Evolutionary conservation across 2,329 filamentous ascomycete species (phyloP).

Genomic region (Aspergillus pseudonomiae): DNA sequence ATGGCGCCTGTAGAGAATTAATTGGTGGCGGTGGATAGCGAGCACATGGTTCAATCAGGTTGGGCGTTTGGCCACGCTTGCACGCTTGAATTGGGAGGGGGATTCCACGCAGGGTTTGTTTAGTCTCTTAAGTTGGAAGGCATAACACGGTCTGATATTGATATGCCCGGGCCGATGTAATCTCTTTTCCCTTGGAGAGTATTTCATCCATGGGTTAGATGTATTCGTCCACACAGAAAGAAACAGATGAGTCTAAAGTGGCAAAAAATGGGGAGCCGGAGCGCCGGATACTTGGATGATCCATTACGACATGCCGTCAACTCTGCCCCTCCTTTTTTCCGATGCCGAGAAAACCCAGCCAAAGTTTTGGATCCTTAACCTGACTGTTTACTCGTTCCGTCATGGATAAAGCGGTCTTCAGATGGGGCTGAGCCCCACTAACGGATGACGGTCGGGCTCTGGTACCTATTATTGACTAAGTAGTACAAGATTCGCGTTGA

Average conservation of each 20-base stretch:
- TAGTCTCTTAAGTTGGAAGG: neutral
- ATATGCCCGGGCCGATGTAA: neutral
- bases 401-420: neutral
- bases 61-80: neutral
- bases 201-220: neutral
- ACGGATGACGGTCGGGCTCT: conserved; percentile 2
- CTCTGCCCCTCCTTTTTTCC: conserved; percentile 14
- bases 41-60: conserved; percentile 5
- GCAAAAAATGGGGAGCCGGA: neutral
- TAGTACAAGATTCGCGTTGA: neutral
- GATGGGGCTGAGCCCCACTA: conserved; percentile 1
- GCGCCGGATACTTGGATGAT: conserved; percentile 10
- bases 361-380: conserved; percentile 8
- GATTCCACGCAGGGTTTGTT: neutral
- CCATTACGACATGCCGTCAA: conserved; percentile 6
- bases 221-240: neutral
- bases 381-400: neutral
- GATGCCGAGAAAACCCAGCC: conserved; percentile 10
- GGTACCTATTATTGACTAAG: neutral
- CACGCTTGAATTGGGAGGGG: neutral
- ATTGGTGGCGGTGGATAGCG: conserved; percentile 1
- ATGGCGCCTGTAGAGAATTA: conserved; percentile 2
- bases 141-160: neutral
- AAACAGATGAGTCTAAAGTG: conserved; percentile 2
- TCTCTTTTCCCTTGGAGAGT: neutral